Conservation (phyloP, 352 stramenopile genomes). For the Elongisporangium prolatum region DNA sequence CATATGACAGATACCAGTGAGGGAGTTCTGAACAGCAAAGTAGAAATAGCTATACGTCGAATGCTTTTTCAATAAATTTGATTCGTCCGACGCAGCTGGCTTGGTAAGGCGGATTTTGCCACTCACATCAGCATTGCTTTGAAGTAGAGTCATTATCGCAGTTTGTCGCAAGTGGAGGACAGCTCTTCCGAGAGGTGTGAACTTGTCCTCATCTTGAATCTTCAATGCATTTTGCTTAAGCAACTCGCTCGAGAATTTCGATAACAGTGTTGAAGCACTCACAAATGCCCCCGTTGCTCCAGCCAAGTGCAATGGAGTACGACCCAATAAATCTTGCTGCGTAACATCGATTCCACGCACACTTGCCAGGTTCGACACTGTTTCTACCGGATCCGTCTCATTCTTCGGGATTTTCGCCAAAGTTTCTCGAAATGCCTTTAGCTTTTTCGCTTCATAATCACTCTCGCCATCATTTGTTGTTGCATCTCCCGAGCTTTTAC, state of each 20-base stretch:
- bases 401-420: slow-evolving; percentile 31
- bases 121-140: slow-evolving; percentile 51
- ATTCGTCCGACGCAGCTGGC: background rate
- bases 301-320: slow-evolving; percentile 57
- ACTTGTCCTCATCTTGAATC: slow-evolving; percentile 31
- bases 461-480: slow-evolving; percentile 29
- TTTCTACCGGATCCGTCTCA: slow-evolving; percentile 71
- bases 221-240: slow-evolving; percentile 28
- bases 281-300: slow-evolving; percentile 75
- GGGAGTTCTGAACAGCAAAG: slow-evolving; percentile 59
- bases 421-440: slow-evolving; percentile 31
- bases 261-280: slow-evolving; percentile 59
- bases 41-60: slow-evolving; percentile 67
- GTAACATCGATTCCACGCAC: slow-evolving; percentile 38
- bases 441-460: slow-evolving; percentile 47
- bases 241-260: slow-evolving; percentile 12
- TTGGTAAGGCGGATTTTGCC: slow-evolving; percentile 37
- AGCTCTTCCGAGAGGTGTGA: slow-evolving; percentile 53
- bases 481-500: slow-evolving; percentile 2
- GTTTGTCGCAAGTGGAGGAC: slow-evolving; percentile 59
- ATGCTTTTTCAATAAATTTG: slow-evolving; percentile 6
- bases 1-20: slow-evolving; percentile 77
- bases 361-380: slow-evolving; percentile 58
- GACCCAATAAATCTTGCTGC: slow-evolving; percentile 38
- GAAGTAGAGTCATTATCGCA: slow-evolving; percentile 72